A percentile compares a stretch with the other conserved stretches of the same genome.
Evolutionary conservation across 2,329 filamentous ascomycete genomes (phyloP).

Genomic region (Xylaria multiplex): DNA sequence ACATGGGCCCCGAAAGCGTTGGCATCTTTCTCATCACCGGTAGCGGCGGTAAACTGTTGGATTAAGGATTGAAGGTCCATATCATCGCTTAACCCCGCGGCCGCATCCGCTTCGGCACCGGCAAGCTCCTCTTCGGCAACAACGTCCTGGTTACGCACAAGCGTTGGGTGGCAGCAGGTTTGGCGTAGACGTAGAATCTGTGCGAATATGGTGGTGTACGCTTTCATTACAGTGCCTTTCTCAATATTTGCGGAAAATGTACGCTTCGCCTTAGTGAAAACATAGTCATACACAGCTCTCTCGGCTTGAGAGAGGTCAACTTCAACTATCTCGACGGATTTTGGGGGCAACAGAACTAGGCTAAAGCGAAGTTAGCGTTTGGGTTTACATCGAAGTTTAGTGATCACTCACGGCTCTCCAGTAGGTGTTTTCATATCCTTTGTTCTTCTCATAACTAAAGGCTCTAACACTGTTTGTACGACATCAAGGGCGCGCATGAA

Average conservation of each 20-base stretch:
- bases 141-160: conserved; percentile 85
- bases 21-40: conserved; percentile 69
- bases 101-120: conserved; percentile 78
- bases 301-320: conserved; percentile 87
- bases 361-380: conserved; percentile 39
- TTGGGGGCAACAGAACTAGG: conserved; percentile 83
- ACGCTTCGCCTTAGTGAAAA: conserved; percentile 82
- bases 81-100: conserved; percentile 86
- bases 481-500: conserved; percentile 94
- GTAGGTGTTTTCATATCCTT: conserved; percentile 98
- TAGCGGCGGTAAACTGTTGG: conserved; percentile 79
- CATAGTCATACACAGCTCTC: conserved; percentile 90
- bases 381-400: background rate
- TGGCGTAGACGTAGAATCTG: conserved; percentile 94
- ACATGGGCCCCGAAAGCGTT: conserved; percentile 86
- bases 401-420: conserved; percentile 61
- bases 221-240: conserved; percentile 91
- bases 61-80: conserved; percentile 94
- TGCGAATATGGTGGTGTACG: conserved; percentile 96
- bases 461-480: conserved; percentile 95
- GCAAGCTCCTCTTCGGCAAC: conserved; percentile 90
- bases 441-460: conserved; percentile 91
- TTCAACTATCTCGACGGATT: conserved; percentile 84
- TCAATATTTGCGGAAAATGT: conserved; percentile 89
- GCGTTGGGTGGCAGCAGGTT: conserved; percentile 90